phyloP scores from a whole-genome alignment of 179 eudicot species.

The Heliamphora pulchella region DNA sequence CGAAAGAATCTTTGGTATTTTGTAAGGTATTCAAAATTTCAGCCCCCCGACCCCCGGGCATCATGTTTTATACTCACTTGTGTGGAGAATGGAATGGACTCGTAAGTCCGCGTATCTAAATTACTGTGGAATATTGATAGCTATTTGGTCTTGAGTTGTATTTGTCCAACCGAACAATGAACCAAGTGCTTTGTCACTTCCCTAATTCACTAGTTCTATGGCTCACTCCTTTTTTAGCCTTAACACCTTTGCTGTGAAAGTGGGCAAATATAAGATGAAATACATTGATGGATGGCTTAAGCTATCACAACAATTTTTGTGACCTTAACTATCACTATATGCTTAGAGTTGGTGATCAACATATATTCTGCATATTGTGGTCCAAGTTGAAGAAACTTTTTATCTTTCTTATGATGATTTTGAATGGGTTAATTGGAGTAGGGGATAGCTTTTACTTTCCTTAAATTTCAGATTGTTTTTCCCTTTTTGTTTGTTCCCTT shows the following conservation, averaged over 20 bases:
- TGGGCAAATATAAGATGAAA: not conserved
- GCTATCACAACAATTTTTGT: not conserved
- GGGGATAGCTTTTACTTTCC: not conserved
- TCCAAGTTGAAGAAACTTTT: not conserved
- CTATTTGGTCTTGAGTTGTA: not conserved
- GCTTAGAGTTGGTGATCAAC: constrained; percentile 1
- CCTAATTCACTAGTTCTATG: not conserved
- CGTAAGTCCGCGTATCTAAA: not conserved
- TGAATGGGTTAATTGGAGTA: not conserved
- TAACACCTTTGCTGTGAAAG: not conserved
- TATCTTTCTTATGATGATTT: not conserved
- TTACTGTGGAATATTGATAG: not conserved
- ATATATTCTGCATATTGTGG: not conserved
- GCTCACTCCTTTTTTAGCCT: not conserved
- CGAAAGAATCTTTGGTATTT: not conserved
- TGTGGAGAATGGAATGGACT: not conserved
- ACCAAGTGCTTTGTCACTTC: not conserved
- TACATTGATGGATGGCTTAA: too few species aligned
- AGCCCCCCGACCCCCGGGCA: too few species aligned
- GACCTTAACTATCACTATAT: not conserved
- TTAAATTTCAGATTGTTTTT: not conserved
- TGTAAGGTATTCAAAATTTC: not conserved
- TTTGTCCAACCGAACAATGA: not conserved
- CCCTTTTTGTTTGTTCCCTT: not conserved
- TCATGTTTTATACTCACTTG: not conserved